These are phyloP conservation scores for Chaetomium sp. DNA, from an alignment of 2,329 filamentous ascomycete genomes.

Conservation along the genomic window DNA sequence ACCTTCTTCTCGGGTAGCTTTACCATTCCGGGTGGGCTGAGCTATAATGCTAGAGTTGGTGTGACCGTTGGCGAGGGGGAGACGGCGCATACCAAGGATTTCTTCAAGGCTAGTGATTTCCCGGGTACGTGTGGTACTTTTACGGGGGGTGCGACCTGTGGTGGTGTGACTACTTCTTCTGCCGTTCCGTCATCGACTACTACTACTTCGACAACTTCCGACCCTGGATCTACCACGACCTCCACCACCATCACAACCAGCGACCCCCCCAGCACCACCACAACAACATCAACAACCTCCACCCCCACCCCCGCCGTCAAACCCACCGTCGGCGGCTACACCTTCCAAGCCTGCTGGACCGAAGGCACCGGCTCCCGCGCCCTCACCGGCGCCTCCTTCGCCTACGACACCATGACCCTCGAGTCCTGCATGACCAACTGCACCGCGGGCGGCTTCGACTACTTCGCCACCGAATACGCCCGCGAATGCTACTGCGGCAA, in stretches of 20 bases:
- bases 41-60: conserved; percentile 41
- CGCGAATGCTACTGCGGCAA: conserved; percentile 49
- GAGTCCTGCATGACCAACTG: conserved; percentile 43
- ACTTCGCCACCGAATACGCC: conserved; percentile 47
- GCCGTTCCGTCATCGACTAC: conserved; percentile 14
- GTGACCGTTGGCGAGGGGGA: conserved; percentile 35
- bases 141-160: conserved; percentile 29
- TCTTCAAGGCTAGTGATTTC: conserved; percentile 42
- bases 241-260: conserved; percentile 14
- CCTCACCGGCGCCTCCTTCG: conserved; percentile 34
- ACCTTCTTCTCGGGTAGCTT: conserved; percentile 41
- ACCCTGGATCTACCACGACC: conserved; percentile 14
- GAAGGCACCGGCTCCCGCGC: conserved; percentile 41
- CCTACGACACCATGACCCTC: conserved; percentile 44
- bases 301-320: conserved; percentile 33
- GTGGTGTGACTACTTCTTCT: conserved; percentile 16
- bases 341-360: conserved; percentile 42
- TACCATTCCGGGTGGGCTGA: conserved; percentile 38
- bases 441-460: conserved; percentile 34
- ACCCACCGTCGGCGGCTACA: conserved; percentile 38
- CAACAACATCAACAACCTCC: conserved; percentile 3
- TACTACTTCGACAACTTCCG: conserved; percentile 9
- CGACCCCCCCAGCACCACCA: conserved; percentile 25
- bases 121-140: conserved; percentile 40
- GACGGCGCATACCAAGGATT: conserved; percentile 37